Evolutionary conservation across 345 rosid genomes (phyloP), one percentile per base, ranked within the genome.

Genomic region (Eucalyptus sideroxylon): DNA sequence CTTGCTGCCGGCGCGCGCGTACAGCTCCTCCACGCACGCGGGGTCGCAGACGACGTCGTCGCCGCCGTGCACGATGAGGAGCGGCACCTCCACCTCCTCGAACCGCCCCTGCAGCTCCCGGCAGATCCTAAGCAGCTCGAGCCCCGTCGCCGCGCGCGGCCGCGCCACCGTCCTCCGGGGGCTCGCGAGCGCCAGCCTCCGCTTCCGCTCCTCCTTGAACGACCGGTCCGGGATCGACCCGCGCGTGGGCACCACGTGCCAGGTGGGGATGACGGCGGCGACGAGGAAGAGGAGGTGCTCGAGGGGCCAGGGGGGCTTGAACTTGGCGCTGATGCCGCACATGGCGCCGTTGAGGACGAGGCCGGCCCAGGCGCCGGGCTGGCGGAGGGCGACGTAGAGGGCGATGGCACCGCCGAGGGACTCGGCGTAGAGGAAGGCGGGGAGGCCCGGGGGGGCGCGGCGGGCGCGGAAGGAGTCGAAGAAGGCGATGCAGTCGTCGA

Each of bases 241-340:
- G 9, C 98, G 99, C 27, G 99, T 98, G 3, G 98, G 98, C 0
- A 97, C 91, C n/a, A 98, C 98, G 27, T 95, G 93, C 99, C 99
- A 96, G 1, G 99, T 98, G 15, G 99, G 99, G 51, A 97, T 59
- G 62, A 96, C 92, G 23, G 95, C 94, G 15, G 99, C 98, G 1
- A 91, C 97, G 16, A 93, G 47, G 90, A 89, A 92, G 67, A 98
- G 95, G 86, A 98, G 87, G 88, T 96, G 95, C 93, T 96, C 99
- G 89, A 97, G 92, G 56, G 99, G 99, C 98, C 98, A 96, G 17
- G 96, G 98, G 80, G 99, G 98, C 93, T 98, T 98, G 93, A 98
- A 92, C 90, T 95, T 98, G 87, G 90, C 93, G 88, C 98, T 97
- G 85, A 98, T 96, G 62, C 99, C 99, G 27, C 99, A 98, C 99